Conservation (phyloP, 129 eudicot genomes). For the Lonicera japonica region DNA sequence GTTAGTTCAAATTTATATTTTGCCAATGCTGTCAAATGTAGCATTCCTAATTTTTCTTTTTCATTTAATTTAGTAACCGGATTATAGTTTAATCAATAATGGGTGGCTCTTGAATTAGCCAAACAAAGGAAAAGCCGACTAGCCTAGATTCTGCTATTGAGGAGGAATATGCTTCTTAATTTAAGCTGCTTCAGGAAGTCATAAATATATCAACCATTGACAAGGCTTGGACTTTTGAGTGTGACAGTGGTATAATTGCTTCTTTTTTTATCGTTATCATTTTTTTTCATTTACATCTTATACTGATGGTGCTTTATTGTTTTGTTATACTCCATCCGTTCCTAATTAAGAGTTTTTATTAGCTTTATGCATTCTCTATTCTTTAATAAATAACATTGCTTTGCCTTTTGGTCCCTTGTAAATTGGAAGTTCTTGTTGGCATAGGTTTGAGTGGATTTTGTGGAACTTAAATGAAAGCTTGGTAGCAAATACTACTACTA, state of each 20-base stretch:
- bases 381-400: neutral
- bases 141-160: constrained; percentile 26
- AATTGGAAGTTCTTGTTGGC: neutral
- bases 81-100: constrained; percentile 33
- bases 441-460: constrained; percentile 13
- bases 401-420: neutral
- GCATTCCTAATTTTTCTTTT: too few relatives aligned
- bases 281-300: neutral
- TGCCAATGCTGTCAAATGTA: too few relatives aligned
- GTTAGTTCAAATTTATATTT: too few relatives aligned
- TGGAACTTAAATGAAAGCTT: constrained; percentile 7
- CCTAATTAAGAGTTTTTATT: neutral
- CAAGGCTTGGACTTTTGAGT: constrained; percentile 69
- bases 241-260: constrained; percentile 41
- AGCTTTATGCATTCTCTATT: neutral
- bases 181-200: constrained; percentile 63
- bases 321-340: too few relatives aligned
- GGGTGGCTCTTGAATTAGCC: constrained; percentile 35
- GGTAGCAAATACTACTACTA: constrained; percentile 12
- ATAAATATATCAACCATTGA: constrained; percentile 50
- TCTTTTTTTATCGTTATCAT: neutral
- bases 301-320: neutral
- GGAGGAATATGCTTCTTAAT: constrained; percentile 66
- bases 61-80: too few relatives aligned
- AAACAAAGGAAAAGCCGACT: constrained; percentile 20